A percentile compares a stretch with the other conserved stretches of the same genome.
These are phyloP conservation scores for Rachicladosporium sp. DNA, from an alignment of 2,329 filamentous ascomycete genomes.

Conservation along the genomic window DNA sequence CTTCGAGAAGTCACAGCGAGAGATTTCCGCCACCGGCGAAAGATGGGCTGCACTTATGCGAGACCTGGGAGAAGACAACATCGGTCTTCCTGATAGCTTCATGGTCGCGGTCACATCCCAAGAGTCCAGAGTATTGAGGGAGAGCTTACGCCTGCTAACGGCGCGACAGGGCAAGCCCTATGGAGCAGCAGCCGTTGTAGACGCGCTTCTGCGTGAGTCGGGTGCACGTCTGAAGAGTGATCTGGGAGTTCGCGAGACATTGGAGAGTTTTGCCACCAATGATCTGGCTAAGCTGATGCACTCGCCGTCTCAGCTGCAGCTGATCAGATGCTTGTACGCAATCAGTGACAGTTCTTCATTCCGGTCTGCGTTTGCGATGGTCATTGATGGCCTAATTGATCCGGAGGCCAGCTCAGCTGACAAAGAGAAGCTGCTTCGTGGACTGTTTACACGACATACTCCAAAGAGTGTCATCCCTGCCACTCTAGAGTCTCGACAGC, in stretches of 20 bases:
- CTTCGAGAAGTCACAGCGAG: slow-evolving; percentile 58
- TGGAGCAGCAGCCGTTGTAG: slow-evolving; percentile 48
- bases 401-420: slow-evolving; percentile 3
- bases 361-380: slow-evolving; percentile 17
- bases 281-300: slow-evolving; percentile 48
- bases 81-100: slow-evolving; percentile 14
- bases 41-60: slow-evolving; percentile 49
- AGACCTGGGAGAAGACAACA: slow-evolving; percentile 22
- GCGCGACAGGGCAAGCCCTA: slow-evolving; percentile 53
- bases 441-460: slow-evolving; percentile 21
- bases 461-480: slow-evolving; percentile 23
- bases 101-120: slow-evolving; percentile 21
- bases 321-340: slow-evolving; percentile 54
- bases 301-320: slow-evolving; percentile 54
- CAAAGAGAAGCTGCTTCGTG: slow-evolving; percentile 11
- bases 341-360: slow-evolving; percentile 23
- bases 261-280: slow-evolving; percentile 38
- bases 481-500: slow-evolving; percentile 3
- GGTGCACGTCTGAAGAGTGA: slow-evolving; percentile 29
- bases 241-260: slow-evolving; percentile 28
- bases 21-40: slow-evolving; percentile 51
- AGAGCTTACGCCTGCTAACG: slow-evolving; percentile 38
- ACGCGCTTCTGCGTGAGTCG: slow-evolving; percentile 37
- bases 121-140: slow-evolving; percentile 31
- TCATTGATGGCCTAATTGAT: slow-evolving; percentile 10